These are phyloP conservation scores for Xanthoparmelia taractica DNA, from an alignment of 495 filamentous ascomycete species.

Conservation along the genomic window DNA sequence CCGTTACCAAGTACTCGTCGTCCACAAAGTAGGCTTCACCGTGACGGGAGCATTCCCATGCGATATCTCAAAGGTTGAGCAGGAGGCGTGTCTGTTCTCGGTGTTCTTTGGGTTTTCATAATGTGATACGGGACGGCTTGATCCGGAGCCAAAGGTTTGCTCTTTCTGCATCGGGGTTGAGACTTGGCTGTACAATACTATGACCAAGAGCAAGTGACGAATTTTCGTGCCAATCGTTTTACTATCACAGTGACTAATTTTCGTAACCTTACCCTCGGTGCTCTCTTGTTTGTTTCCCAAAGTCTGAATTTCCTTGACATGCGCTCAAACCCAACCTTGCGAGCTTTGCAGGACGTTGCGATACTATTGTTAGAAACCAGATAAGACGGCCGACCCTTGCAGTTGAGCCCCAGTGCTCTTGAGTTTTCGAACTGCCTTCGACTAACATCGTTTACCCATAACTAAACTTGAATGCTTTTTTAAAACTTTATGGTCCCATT, in stretches of 20 bases:
- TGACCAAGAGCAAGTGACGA: slow-evolving; percentile 21
- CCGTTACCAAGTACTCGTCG: slow-evolving; percentile 99
- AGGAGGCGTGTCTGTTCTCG: slow-evolving; percentile 55
- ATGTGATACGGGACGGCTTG: slow-evolving; percentile 85
- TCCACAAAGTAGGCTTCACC: slow-evolving; percentile 86
- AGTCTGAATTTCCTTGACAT: neutral
- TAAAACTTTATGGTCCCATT: no score
- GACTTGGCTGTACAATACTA: slow-evolving; percentile 29
- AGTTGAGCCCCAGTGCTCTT: neutral
- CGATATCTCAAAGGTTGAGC: slow-evolving; percentile 33
- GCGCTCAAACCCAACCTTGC: neutral
- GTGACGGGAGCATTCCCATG: slow-evolving; percentile 49
- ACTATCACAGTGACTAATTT: no score
- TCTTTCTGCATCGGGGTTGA: slow-evolving; percentile 33
- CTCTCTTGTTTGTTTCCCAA: neutral
- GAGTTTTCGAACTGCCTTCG: no score
- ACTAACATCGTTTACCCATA: no score
- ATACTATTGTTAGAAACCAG: no score
- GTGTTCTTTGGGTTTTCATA: slow-evolving; percentile 61
- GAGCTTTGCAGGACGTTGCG: neutral
- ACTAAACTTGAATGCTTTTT: no score
- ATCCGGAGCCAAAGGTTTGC: slow-evolving; percentile 64
- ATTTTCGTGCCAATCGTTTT: slow-evolving; percentile 3
- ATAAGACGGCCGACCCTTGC: neutral
- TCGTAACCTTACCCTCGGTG: neutral